Base-by-base conservation (phyloP, 495 filamentous ascomycete species). In the Halenospora varia region DNA sequence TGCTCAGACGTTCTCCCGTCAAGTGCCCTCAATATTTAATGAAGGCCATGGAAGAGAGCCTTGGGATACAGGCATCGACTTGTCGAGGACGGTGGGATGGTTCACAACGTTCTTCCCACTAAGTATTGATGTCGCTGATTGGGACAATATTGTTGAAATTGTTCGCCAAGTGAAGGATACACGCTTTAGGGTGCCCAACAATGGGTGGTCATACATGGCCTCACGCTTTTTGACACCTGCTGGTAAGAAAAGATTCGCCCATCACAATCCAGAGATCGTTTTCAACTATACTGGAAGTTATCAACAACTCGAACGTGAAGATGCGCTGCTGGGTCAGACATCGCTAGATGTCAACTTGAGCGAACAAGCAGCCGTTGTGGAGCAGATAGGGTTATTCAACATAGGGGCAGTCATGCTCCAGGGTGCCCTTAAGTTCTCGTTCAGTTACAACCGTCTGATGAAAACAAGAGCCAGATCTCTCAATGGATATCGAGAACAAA, bases 381-480 rank as follows among this genome's bases (percentile, higher is more conserved):
- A 35, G 29, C 29, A 35, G 42, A 45, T n/a, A 20, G 82, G 81
- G 2, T 62, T 88, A 0, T 86, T 90, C 53, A 86, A 89, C 62
- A 77, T 86, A 53, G 82, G 76, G 2, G 79, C 78, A 22, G 76
- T 81, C 64, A 75, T 87, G 15, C 77, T 80, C 40, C 73, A 82
- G 49, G 84, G 83, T 20, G 74, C 72, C 52, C 75, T 86, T 10
- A 80, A 80, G 18, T 72, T 88, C 59, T 81, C 79, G 17, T 85
- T 90, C 66, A 71, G 80, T 0, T 88, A 83, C 69, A 85, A 81
- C 67, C 74, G 74, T 29, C 73, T 75, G 56, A 86, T 83, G 68
- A 75, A 75, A 78, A 86, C 54, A 82, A 82, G 45, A 63, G 76
- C 4, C 71, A 73, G 15, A 84, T 90, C 45, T 66, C 68, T 24